A percentile compares a stretch with the other conserved stretches of the same genome.
These are phyloP conservation scores for Quercus robur DNA, from an alignment of 306 rosid species.

Conservation along the genomic window DNA sequence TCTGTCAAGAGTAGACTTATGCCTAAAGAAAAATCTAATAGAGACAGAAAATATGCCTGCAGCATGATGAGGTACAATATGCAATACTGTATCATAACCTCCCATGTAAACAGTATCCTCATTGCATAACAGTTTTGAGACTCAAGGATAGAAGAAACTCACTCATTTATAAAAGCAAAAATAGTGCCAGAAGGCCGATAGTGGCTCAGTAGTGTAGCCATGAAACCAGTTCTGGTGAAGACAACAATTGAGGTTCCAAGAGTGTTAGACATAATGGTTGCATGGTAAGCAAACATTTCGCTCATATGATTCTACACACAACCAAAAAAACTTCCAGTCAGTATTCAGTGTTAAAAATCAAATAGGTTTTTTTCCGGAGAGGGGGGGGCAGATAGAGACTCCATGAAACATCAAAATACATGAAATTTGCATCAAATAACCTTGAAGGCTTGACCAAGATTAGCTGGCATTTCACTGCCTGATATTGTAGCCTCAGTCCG, in stretches of 20 bases:
- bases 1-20: background rate
- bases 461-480: constrained; percentile 75
- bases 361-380: background rate
- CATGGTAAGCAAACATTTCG: constrained; percentile 99
- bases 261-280: constrained; percentile 97
- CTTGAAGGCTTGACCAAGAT: constrained; percentile 92
- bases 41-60: background rate
- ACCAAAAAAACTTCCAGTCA: constrained; percentile 3
- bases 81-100: background rate
- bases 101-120: background rate
- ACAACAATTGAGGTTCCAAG: constrained; percentile 96
- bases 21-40: background rate
- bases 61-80: background rate
- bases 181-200: constrained; percentile 89
- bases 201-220: constrained; percentile 86
- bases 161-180: constrained; percentile 93
- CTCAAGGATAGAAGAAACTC: constrained; percentile 34
- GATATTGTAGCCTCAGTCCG: constrained; percentile 85
- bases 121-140: background rate
- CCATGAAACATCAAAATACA: background rate
- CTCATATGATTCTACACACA: constrained; percentile 87
- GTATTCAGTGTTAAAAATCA: constrained; percentile 10
- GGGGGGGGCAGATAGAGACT: background rate
- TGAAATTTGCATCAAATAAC: constrained; percentile 27
- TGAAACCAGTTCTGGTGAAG: constrained; percentile 90